Conservation (phyloP, 2,329 filamentous ascomycete genomes). For the Paraconiothyrium brasiliense region DNA sequence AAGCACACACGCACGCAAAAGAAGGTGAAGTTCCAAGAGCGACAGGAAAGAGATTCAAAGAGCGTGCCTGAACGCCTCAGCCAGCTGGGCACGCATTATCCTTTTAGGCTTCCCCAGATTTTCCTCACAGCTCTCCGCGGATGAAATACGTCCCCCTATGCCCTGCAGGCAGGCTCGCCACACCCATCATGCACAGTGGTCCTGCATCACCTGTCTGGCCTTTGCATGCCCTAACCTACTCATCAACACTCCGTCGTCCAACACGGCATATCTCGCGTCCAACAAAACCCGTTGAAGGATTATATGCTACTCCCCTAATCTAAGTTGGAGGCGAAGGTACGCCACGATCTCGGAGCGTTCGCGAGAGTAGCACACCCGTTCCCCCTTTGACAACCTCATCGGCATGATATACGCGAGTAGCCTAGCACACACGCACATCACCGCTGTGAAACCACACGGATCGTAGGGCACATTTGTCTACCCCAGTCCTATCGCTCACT, state of each 20-base stretch:
- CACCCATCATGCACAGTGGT: constrained; percentile 3
- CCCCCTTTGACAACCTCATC: not conserved
- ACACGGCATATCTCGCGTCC: not conserved
- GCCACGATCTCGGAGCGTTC: not conserved
- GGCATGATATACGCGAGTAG: not conserved
- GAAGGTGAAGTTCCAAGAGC: constrained; percentile 3
- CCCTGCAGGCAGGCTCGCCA: constrained; percentile 7
- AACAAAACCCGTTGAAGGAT: not conserved
- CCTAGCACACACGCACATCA: not conserved
- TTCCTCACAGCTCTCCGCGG: constrained; percentile 2
- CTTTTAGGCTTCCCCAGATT: constrained; percentile 34
- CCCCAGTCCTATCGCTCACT: not conserved
- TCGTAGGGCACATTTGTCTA: not conserved
- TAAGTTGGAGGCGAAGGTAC: not conserved
- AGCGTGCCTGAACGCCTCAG: constrained; percentile 12
- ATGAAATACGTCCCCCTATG: constrained; percentile 1
- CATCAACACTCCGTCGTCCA: not conserved
- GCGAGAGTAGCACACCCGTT: not conserved
- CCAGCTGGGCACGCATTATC: constrained; percentile 26
- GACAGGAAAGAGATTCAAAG: constrained; percentile 6
- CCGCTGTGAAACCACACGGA: not conserved
- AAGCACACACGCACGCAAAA: not conserved
- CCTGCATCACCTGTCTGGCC: constrained; percentile 6
- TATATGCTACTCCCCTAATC: not conserved
- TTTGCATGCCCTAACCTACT: not conserved